Percentiles rank a stretch among this genome's conserved stretches.
phyloP scores from a whole-genome alignment of 202 grass and related monocot species.

The Panicum virgatum region DNA sequence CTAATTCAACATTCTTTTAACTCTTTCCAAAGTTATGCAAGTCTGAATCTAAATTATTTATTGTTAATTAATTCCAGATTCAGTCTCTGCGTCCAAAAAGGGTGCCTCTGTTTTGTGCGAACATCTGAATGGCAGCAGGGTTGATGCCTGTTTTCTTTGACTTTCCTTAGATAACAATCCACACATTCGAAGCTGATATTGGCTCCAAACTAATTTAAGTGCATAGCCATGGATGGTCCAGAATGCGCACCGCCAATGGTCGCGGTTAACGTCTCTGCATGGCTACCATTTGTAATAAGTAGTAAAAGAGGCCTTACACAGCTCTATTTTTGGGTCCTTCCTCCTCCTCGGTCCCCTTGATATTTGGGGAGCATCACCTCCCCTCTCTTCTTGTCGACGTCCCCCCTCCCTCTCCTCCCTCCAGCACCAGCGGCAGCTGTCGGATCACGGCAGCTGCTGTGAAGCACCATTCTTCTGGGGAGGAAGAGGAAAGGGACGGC shows the following conservation, averaged over 20 bases:
- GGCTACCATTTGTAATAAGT: slow-evolving; percentile 8
- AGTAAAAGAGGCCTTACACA: neutral
- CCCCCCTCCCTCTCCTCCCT: slow-evolving; percentile 30
- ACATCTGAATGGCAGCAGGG: neutral
- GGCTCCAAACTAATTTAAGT: slow-evolving; percentile 27
- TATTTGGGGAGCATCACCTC: slow-evolving; percentile 27
- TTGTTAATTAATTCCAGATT: neutral
- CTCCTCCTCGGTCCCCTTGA: slow-evolving; percentile 11
- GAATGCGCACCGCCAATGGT: neutral
- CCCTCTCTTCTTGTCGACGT: slow-evolving; percentile 31
- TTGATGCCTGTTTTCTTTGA: neutral
- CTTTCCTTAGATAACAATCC: neutral
- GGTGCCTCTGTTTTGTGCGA: neutral
- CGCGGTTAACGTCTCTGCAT: slow-evolving; percentile 18
- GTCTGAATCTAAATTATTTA: neutral
- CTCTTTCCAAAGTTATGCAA: neutral
- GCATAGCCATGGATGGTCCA: neutral
- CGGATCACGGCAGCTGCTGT: slow-evolving; percentile 42
- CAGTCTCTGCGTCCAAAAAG: neutral
- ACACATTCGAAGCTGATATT: neutral
- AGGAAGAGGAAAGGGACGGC: slow-evolving; percentile 34
- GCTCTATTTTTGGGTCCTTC: slow-evolving; percentile 34
- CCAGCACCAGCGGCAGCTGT: slow-evolving; percentile 36
- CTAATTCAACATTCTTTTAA: neutral
- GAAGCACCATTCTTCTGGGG: neutral